These are phyloP conservation scores for Solanum lignicaule DNA, from an alignment of 257 asterid genomes.

Conservation along the genomic window DNA sequence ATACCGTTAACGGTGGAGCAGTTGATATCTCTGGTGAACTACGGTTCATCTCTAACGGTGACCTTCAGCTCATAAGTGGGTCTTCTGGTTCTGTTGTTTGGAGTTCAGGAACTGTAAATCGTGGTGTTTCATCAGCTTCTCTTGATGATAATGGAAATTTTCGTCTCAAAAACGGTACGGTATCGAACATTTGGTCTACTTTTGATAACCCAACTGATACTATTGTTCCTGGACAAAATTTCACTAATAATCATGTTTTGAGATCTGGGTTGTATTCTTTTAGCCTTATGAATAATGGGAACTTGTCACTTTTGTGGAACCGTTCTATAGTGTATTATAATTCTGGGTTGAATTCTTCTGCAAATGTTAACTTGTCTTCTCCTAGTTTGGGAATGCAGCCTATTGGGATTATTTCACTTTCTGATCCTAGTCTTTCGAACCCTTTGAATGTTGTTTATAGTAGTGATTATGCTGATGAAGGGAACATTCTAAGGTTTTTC, in stretches of 20 bases:
- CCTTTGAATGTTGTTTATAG: constrained; percentile 41
- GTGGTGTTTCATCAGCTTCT: constrained; percentile 36
- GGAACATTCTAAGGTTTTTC: constrained; percentile 41
- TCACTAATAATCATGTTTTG: constrained; percentile 23
- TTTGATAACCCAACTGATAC: constrained; percentile 68
- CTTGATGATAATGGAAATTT: constrained; percentile 59
- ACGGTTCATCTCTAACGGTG: constrained; percentile 40
- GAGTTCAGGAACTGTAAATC: constrained; percentile 51
- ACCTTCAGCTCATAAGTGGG: constrained; percentile 41
- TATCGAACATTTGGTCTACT: constrained; percentile 48
- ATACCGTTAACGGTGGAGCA: constrained; percentile 13
- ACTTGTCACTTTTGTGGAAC: constrained; percentile 63
- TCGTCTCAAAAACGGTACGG: constrained; percentile 43
- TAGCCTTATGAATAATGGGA: constrained; percentile 30
- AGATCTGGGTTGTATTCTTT: constrained; percentile 48
- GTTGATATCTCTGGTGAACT: constrained; percentile 43
- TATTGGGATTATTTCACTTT: constrained; percentile 44
- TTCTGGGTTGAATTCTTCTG: constrained; percentile 52
- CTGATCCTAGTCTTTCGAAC: constrained; percentile 30
- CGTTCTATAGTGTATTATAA: constrained; percentile 36
- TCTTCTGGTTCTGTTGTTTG: constrained; percentile 28
- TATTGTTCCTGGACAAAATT: constrained; percentile 47
- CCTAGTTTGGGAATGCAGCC: constrained; percentile 39
- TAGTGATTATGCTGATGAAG: constrained; percentile 56
- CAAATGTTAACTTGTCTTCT: constrained; percentile 18